phyloP scores from a whole-genome alignment of 495 filamentous ascomycete species.

The Achaetomiella virescens region DNA sequence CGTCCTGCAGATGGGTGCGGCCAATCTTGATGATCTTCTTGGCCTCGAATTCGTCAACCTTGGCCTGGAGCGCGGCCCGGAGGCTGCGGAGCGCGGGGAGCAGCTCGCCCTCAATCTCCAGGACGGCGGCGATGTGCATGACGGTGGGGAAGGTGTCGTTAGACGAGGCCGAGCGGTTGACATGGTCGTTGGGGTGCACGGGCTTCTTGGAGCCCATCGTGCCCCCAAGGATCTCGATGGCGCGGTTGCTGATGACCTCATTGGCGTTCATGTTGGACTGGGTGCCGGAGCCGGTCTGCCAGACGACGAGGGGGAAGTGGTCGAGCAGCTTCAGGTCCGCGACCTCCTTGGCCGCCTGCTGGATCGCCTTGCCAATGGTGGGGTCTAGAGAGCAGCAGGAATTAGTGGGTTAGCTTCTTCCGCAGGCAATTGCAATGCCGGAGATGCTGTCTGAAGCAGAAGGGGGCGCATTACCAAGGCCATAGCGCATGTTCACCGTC shows the following conservation, averaged over 20 bases:
- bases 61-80: conserved; percentile 73
- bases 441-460: conserved; percentile 7
- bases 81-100: conserved; percentile 77
- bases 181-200: conserved; percentile 98
- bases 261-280: conserved; percentile 99
- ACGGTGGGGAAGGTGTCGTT: conserved; percentile 99
- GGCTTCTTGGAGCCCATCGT: conserved; percentile 94
- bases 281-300: conserved; percentile 97
- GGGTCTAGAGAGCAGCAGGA: conserved; percentile 52
- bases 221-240: conserved; percentile 95
- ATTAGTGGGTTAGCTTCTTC: conserved; percentile 12
- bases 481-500: conserved; percentile 90
- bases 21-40: conserved; percentile 96
- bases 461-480: conserved; percentile 67
- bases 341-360: conserved; percentile 90
- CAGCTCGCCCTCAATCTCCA: conserved; percentile 83
- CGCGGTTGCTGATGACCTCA: conserved; percentile 98
- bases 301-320: conserved; percentile 98
- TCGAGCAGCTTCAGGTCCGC: conserved; percentile 89
- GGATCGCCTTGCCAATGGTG: conserved; percentile 85
- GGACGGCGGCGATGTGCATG: conserved; percentile 97
- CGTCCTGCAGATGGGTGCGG: conserved; percentile 95
- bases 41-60: conserved; percentile 81
- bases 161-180: conserved; percentile 97
- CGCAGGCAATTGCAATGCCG: neutral